Conservation (phyloP, 2,329 filamentous ascomycete species). For the Kalaharituber pfeilii region DNA sequence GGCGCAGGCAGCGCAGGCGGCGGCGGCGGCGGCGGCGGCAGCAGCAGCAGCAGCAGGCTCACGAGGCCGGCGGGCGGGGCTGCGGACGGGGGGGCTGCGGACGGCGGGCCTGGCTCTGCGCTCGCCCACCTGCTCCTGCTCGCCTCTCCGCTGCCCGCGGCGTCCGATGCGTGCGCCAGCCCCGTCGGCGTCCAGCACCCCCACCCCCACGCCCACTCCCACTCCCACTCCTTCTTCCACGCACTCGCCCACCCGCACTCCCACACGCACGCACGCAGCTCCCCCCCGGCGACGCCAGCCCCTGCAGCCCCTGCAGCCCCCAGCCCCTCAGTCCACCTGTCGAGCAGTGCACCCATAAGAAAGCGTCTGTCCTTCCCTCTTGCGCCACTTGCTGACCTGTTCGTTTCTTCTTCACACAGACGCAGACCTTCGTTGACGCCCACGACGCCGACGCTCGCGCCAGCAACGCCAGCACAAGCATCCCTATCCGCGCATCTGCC, state of each 20-base stretch:
- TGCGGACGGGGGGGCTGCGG: too few relatives aligned
- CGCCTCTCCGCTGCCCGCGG: too few relatives aligned
- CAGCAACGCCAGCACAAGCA: conserved; percentile 12
- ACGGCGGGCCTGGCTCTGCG: too few relatives aligned
- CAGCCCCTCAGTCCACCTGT: too few relatives aligned
- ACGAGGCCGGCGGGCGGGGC: background rate
- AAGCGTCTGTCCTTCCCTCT: conserved; percentile 1
- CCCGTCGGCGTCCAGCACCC: too few relatives aligned
- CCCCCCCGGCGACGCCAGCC: background rate
- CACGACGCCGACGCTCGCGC: conserved; percentile 4
- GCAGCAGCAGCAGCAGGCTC: background rate
- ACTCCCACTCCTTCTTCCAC: too few relatives aligned
- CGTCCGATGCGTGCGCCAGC: too few relatives aligned
- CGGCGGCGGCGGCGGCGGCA: too few relatives aligned
- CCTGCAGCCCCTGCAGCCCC: background rate
- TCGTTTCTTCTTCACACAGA: background rate
- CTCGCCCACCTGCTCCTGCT: too few relatives aligned
- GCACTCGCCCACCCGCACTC: too few relatives aligned
- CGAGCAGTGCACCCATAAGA: background rate
- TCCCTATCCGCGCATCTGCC: conserved; percentile 14
- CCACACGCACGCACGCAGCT: too few relatives aligned
- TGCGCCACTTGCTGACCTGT: background rate
- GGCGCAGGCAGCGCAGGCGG: background rate
- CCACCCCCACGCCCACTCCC: too few relatives aligned
- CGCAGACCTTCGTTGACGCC: background rate